Evolutionary conservation across 2,329 filamentous ascomycete genomes (phyloP), one percentile per base, ranked within the genome.

Genomic region (Elsinoe australis): DNA sequence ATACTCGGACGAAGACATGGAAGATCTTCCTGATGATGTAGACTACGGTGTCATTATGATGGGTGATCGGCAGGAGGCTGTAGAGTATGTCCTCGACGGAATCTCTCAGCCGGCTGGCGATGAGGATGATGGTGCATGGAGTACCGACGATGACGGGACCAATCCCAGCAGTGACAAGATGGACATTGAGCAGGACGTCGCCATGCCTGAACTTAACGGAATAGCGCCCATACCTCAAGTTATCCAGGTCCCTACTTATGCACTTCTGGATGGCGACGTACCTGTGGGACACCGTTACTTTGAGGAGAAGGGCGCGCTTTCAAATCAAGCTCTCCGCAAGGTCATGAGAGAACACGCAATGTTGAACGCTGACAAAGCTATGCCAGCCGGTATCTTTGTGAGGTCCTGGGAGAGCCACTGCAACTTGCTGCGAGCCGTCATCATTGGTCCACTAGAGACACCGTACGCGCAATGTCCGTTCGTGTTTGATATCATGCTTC

Each of bases 381-480:
- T 82, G 2, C 78, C 78, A 0, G 61, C 69, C 2, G 72, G 71
- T 2, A 76, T 81, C 38, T 79, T 72, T 54, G 73, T 80, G 2
- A 70, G 78, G 26, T 73, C 74, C 1, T 82, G 76, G 73, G 77
- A 80, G 52, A 71, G 70, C 2, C 68, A 76, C 17, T 68, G 80
- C 34, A 76, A 81, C 56, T 67, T 81, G 6, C 59, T 80, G 7
- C 73, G 78, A 8, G 72, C 77, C 12, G 61, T 81, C 3, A 74
- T 81, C 47, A 66, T 81, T 38, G 78, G 78, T 0, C 76, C 78
- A 0, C 61, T 67, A 17, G 75, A 76, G 41, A 81, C 78, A 0
- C 78, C 78, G 2, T 82, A 82, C 58, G 75, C 77, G 53, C 68
- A 73, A 54, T 76, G 75, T 0, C 78, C 78, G 0, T 80, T 80